Base-by-base conservation (phyloP, 495 filamentous ascomycete species). In the Penicillium coprophilum region DNA sequence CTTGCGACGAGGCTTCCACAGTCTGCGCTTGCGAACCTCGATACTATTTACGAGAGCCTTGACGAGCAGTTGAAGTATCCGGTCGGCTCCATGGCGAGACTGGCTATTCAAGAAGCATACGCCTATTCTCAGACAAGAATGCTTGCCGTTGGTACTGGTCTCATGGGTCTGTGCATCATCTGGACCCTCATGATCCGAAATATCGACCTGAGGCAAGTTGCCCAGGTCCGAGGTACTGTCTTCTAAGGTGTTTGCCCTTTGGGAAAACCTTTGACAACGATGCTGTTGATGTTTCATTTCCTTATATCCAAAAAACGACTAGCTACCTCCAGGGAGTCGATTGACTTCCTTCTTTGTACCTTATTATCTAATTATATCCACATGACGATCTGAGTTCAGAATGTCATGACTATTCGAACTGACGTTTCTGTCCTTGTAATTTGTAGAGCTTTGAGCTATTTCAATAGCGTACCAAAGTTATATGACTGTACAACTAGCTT, bases 1-100 rank as follows among this genome's bases (percentile, higher is more conserved):
- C 73, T 91, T 13, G 54, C 57, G 20, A 55, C 71, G 46, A 75
- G 82, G 49, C 77, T 91, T 3, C 88, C 88, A 0, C 61, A 61
- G 38, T 68, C 53, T 15, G 65, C 51, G 3, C 57, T 70, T 38
- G 55, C 43, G 2, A 63, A 83, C 40, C 52, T 77, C 6, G 49
- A 66, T 8, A 28, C n/a, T 17, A 88, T 89, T 58, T 87, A 85
- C 59, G 70, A 60, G 19, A 61, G 60, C 44, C 50, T 88, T 11
- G 21, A 44, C 10, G 56, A 50, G 12, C 84, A 86, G 55, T 58
- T 82, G n/a, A 66, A 60, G n/a, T 87, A 83, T 59, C 67, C 71
- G 4, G 55, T 77, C 6, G 82, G 83, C 9, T 72, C 72, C 9
- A 68, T 74, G 6, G 76, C 71, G 6, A 55, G 83, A 27, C 52